Conservation (phyloP, 345 rosid genomes). For the Camelina sativa region DNA sequence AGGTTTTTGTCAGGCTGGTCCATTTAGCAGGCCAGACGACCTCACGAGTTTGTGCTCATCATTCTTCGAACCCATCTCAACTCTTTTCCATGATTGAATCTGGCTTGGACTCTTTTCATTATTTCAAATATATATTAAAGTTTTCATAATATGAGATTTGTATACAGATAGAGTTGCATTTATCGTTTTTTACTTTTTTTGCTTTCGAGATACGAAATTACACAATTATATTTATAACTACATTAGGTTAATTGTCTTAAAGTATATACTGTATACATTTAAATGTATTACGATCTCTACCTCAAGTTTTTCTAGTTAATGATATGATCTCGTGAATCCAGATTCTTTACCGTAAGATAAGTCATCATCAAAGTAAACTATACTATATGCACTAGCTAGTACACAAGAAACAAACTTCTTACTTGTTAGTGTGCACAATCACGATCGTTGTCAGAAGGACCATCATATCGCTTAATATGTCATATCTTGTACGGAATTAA, state of each 20-base stretch:
- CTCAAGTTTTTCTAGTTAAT: neutral
- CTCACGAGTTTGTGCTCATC: slow-evolving; percentile 7
- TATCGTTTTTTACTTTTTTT: no score
- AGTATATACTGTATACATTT: no score
- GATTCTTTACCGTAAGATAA: neutral
- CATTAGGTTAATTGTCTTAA: neutral
- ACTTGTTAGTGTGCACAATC: neutral
- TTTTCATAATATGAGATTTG: slow-evolving; percentile 15
- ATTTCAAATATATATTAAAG: neutral
- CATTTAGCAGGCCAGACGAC: slow-evolving; percentile 6
- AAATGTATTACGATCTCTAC: neutral
- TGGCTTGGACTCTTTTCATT: slow-evolving; percentile 9
- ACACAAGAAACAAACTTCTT: neutral
- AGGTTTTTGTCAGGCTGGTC: slow-evolving; percentile 35
- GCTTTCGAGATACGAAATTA: no score
- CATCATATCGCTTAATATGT: neutral
- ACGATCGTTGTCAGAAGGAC: slow-evolving; percentile 7
- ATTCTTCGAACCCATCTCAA: neutral
- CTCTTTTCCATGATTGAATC: neutral
- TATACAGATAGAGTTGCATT: neutral
- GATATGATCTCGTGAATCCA: neutral
- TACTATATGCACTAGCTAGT: neutral
- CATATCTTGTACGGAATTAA: neutral
- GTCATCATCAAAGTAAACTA: neutral
- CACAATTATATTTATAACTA: neutral